phyloP scores from a whole-genome alignment of 345 rosid species.

The Raphanus sativus region DNA sequence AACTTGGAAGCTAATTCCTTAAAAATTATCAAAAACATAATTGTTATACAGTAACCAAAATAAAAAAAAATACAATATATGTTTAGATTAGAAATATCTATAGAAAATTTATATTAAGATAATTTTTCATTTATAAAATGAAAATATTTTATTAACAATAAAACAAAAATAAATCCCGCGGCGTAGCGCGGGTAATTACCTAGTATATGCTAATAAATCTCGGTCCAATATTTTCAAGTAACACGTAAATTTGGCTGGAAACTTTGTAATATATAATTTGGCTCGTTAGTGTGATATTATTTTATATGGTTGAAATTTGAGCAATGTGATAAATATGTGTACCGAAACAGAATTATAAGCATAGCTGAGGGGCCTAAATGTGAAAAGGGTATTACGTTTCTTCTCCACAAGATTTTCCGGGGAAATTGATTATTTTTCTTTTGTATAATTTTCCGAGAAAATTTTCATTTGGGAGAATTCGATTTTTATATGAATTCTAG shows the following conservation, averaged over 20 bases:
- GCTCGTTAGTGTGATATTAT: not conserved
- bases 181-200: too few species aligned
- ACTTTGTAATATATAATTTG: constrained; percentile 17
- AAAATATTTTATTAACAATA: too few species aligned
- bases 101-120: too few species aligned
- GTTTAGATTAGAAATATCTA: too few species aligned
- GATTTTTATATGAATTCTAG: constrained; percentile 24
- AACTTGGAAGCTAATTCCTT: too few species aligned
- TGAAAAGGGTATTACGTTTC: constrained; percentile 7
- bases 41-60: too few species aligned
- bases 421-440: constrained; percentile 16
- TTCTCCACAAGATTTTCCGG: constrained; percentile 45
- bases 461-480: not conserved
- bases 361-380: constrained; percentile 7
- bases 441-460: not conserved
- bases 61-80: too few species aligned
- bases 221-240: constrained; percentile 10
- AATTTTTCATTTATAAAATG: too few species aligned
- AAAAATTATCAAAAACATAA: too few species aligned
- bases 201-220: not conserved
- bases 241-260: constrained; percentile 29
- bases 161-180: too few species aligned
- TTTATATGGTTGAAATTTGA: not conserved
- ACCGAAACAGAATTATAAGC: not conserved
- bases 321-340: constrained; percentile 1